Evolutionary conservation across 2,329 filamentous ascomycete genomes (phyloP).

Genomic region (Clonostachys rosea): DNA sequence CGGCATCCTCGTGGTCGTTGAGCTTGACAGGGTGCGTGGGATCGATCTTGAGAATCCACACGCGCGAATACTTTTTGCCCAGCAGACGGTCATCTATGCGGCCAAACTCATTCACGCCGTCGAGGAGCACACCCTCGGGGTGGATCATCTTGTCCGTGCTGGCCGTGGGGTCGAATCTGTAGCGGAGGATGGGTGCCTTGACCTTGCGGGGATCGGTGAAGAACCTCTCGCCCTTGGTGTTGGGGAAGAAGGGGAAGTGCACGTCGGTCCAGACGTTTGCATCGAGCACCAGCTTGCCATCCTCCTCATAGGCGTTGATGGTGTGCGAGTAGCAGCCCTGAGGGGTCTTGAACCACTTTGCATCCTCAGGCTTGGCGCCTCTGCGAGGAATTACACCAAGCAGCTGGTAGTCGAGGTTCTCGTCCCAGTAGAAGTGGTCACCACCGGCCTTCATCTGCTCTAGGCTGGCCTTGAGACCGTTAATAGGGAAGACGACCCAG

Average conservation of each 20-base stretch:
- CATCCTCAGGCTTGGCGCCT: constrained; percentile 44
- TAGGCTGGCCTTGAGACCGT: constrained; percentile 5
- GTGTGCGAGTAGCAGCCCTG: constrained; percentile 38
- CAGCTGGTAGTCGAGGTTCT: constrained; percentile 44
- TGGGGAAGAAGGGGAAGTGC: constrained; percentile 39
- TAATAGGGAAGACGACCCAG: too few species aligned
- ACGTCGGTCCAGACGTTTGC: constrained; percentile 36
- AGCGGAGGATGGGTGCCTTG: constrained; percentile 4
- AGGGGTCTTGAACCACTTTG: constrained; percentile 44
- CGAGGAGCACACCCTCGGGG: too few species aligned
- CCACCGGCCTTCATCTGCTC: constrained; percentile 37
- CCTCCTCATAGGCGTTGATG: constrained; percentile 41
- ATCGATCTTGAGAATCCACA: too few species aligned
- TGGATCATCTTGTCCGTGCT: too few species aligned
- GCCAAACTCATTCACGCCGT: too few species aligned
- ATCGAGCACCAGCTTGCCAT: constrained; percentile 37
- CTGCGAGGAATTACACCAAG: constrained; percentile 48
- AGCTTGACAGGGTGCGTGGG: too few species aligned
- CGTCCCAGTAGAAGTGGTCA: constrained; percentile 48
- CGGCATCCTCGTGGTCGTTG: too few species aligned
- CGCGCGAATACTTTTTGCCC: too few species aligned
- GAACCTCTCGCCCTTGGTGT: constrained; percentile 10
- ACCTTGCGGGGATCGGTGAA: constrained; percentile 3
- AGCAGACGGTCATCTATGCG: too few species aligned
- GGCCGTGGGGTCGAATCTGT: constrained; percentile 3